Conservation (phyloP, 257 asterid species). For the Capsicum rhomboideum region DNA sequence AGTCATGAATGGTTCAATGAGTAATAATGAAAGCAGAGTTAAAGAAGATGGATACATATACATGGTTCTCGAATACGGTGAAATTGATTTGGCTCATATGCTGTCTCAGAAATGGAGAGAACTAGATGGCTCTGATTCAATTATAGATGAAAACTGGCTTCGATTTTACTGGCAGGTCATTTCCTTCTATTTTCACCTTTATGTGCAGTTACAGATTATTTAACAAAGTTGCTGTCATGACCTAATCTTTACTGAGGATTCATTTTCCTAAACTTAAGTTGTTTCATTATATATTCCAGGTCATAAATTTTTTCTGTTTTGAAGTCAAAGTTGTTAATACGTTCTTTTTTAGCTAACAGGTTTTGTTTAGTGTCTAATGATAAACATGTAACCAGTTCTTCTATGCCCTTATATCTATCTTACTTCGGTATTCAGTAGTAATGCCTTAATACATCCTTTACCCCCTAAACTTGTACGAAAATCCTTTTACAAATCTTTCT, state of each 20-base stretch:
- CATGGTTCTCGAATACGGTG: conserved; percentile 98
- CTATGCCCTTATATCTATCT: background rate
- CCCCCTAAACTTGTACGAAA: background rate
- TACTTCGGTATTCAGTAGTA: background rate
- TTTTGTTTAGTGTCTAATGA: background rate
- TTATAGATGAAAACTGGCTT: conserved; percentile 95
- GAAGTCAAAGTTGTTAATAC: background rate
- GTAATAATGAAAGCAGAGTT: conserved; percentile 68
- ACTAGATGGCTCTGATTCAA: conserved; percentile 44
- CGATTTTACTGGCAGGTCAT: conserved; percentile 97
- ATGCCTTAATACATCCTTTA: background rate
- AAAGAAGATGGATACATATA: conserved; percentile 83
- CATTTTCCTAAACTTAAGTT: background rate
- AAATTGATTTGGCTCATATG: conserved; percentile 98
- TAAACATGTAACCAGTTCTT: background rate
- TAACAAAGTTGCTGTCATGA: background rate
- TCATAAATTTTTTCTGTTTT: background rate
- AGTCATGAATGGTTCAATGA: conserved; percentile 75
- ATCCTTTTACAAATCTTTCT: background rate
- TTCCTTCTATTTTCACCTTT: background rate
- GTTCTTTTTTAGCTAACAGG: background rate
- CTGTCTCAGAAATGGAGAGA: conserved; percentile 91
- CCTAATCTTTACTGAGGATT: background rate
- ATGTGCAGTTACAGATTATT: background rate
- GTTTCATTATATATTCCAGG: background rate